These are phyloP conservation scores for Penicillium polonicum DNA, from an alignment of 2,329 filamentous ascomycete genomes.

Conservation along the genomic window DNA sequence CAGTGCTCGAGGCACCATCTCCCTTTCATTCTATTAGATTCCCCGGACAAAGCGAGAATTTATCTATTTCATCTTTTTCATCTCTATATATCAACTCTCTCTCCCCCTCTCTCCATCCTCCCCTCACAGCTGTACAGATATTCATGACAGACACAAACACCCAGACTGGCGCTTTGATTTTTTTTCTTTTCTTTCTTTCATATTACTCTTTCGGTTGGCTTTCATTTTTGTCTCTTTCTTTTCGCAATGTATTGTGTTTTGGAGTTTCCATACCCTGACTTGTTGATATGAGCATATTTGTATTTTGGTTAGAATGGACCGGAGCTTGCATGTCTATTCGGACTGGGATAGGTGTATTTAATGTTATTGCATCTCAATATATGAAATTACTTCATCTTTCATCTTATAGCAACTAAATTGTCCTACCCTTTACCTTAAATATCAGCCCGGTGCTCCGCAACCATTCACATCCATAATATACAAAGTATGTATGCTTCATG, in stretches of 20 bases:
- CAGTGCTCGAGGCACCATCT: conserved; percentile 12
- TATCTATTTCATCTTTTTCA: conserved; percentile 4
- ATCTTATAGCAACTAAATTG: too few species aligned
- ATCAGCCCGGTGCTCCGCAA: neutral
- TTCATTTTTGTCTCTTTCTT: conserved; percentile 6
- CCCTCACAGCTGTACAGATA: conserved; percentile 20
- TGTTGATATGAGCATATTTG: conserved; percentile 18
- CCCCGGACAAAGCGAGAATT: conserved; percentile 22
- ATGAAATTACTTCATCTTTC: too few species aligned
- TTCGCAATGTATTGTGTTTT: conserved; percentile 10
- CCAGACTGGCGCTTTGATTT: neutral
- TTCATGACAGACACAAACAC: conserved; percentile 2
- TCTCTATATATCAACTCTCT: conserved; percentile 1
- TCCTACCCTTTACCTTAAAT: too few species aligned
- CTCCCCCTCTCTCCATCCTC: neutral
- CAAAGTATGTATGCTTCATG: neutral
- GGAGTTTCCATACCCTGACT: conserved; percentile 24
- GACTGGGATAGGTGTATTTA: conserved; percentile 9
- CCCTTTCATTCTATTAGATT: conserved; percentile 24
- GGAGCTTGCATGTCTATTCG: conserved; percentile 11
- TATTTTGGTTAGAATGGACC: conserved; percentile 16
- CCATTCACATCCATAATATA: neutral
- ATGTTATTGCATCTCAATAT: conserved; percentile 6
- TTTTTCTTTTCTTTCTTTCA: neutral
- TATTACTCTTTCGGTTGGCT: conserved; percentile 6